Evolutionary conservation across 2,329 filamentous ascomycete species (phyloP), one percentile per base, ranked within the genome.

Genomic region (Lojkania enalia): DNA sequence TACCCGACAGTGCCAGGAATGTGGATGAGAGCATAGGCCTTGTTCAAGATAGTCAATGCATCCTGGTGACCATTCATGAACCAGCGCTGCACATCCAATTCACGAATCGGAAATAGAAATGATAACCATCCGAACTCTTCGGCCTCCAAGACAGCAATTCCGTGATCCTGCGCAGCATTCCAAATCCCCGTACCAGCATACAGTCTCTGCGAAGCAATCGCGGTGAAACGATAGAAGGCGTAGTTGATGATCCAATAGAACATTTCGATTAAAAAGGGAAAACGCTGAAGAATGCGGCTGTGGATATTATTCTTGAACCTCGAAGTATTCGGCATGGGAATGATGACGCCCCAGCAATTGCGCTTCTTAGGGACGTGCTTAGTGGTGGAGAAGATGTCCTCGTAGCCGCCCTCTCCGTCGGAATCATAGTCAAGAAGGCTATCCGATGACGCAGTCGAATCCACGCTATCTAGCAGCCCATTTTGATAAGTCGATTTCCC

Each of bases 241-340:
- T 84, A 80, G 58, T 83, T 86, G 55, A 87, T 74, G 32, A 78
- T 75, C 84, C 84, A 87, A 71, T 87, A 87, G 64, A 87, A 86
- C 82, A 87, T 87, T 66, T 87, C 84, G 37, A 87, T 77, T 42
- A 87, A 66, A 60, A 87, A 87, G 3, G 85, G 84, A 53, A 83
- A 86, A 59, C 83, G 84, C 62, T 85, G 80, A 46, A 87, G 72
- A 43, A 86, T 74, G 19, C 82, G 75, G 49, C 80, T 84, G 63
- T 86, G 83, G 37, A 79, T 63, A 60, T 85, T 69, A 48, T 78
- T 74, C 29, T 77, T 74, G 64, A 84, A 87, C n/a, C 80, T 76
- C 2, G 79, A 79, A 2, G 81, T 79, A 56, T 83, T 84, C 9
- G 81, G 82, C 4, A 76, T 84, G 7, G 68, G 60, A 46, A 81